These are phyloP conservation scores for Beauveria bassiana DNA, from an alignment of 2,329 filamentous ascomycete species.

Conservation along the genomic window DNA sequence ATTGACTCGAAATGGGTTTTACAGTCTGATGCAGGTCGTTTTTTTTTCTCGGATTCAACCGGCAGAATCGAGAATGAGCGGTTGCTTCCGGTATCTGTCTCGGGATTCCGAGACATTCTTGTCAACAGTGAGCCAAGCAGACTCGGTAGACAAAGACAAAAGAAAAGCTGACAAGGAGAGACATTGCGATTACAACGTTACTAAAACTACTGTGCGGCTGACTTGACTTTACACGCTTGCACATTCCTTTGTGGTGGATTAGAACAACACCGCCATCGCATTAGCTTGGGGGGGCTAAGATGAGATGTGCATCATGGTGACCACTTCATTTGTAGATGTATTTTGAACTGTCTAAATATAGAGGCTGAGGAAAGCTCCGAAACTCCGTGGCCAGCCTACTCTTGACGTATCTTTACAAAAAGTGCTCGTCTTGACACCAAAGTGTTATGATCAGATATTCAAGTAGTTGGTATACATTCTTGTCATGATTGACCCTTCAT, in stretches of 20 bases:
- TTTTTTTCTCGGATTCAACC: no score
- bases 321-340: neutral
- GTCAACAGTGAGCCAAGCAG: no score
- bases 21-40: no score
- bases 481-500: no score
- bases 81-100: no score
- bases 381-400: neutral
- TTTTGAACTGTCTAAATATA: neutral
- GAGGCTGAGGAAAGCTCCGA: neutral
- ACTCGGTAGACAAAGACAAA: neutral
- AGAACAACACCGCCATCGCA: neutral
- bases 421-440: no score
- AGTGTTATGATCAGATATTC: no score
- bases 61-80: no score
- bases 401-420: no score
- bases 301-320: neutral
- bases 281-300: neutral
- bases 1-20: no score
- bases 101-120: no score
- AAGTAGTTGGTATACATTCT: neutral
- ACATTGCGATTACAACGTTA: neutral
- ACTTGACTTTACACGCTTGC: neutral
- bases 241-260: neutral
- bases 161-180: neutral
- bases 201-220: neutral